Percentiles rank a stretch among this genome's conserved stretches.
These are phyloP conservation scores for Saccharum spontaneum DNA, from an alignment of 176 grass and related monocot genomes.

Conservation along the genomic window DNA sequence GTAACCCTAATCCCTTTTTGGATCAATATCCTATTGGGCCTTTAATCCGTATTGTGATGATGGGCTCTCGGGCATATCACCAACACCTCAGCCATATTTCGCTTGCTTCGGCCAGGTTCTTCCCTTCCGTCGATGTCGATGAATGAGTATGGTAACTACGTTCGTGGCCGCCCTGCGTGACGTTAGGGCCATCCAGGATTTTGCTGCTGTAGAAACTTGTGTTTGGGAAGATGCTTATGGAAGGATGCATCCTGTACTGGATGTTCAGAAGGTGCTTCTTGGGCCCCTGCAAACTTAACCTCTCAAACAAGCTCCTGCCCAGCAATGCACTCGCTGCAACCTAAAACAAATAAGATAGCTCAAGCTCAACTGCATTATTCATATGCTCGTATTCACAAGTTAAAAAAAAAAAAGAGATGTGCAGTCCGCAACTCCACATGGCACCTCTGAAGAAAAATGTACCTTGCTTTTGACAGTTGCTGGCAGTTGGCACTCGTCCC, in stretches of 20 bases:
- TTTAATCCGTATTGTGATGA: no score
- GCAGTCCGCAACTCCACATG: no score
- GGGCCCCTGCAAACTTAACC: slow-evolving; percentile 49
- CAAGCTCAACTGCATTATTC: no score
- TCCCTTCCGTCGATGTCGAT: slow-evolving; percentile 53
- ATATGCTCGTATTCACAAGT: no score
- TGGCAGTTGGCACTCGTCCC: slow-evolving; percentile 63
- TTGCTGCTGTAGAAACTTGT: slow-evolving; percentile 38
- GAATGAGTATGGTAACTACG: slow-evolving; percentile 53
- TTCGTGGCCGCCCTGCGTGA: slow-evolving; percentile 11
- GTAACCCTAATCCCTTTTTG: no score
- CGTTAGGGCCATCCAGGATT: slow-evolving; percentile 50
- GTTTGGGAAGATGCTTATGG: slow-evolving; percentile 61
- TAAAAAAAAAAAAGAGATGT: no score
- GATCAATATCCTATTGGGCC: no score
- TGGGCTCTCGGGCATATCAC: no score
- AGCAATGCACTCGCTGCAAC: slow-evolving; percentile 39
- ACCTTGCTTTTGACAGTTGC: slow-evolving; percentile 69
- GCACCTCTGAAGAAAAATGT: neutral
- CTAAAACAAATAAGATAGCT: slow-evolving; percentile 1
- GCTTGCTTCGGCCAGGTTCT: slow-evolving; percentile 36
- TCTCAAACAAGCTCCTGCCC: slow-evolving; percentile 60
- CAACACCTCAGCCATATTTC: slow-evolving; percentile 55
- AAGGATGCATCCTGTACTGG: slow-evolving; percentile 79
- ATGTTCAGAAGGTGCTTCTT: slow-evolving; percentile 62